Base-by-base conservation (phyloP, 805 yeast species). In the Torulaspora delbrueckii region DNA sequence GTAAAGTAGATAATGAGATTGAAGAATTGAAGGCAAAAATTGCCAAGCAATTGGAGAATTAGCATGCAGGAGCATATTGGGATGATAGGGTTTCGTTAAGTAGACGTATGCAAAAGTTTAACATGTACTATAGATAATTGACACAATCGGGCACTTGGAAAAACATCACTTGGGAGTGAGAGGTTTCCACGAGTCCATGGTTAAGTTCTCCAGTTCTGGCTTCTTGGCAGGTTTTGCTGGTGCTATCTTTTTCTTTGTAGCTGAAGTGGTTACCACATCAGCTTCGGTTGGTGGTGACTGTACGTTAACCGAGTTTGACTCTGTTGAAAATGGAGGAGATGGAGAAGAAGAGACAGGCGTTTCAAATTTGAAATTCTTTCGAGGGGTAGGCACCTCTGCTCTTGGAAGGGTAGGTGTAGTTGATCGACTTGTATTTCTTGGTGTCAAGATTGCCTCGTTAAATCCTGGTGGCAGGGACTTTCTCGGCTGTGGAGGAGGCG, bases 151-250 rank as follows among this genome's bases (percentile, higher is more conserved):
- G 14, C 22, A 19, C 26, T 5, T 26, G 24, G n/a, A 13, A 13
- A 13, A 9, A 8, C 13, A 12, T 43, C 57, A 75, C 53, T 73
- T 74, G 5, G 80, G 81, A 18, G 72, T 66, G 40, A 75, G 60
- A 4, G 80, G 79, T 42, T 72, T 73, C 81, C 80, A 76, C 22
- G 75, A 74, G 5, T 75, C 69, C 71, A 74, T 64, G 2, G 65
- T 47, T 38, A 58, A 42, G 19, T 49, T 46, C 18, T 52, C 56
- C 18, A 55, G 28, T 38, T 57, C 56, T 6, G 60, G 61, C 40
- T 62, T 57, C 42, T 60, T 59, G 7, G 55, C 52, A 8, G 70
- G 68, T 19, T 60, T 51, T 1, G 54, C 48, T 1, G 69, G 63
- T 1, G 67, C 59, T 1, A 18, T 36, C 14, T 56, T 59, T 18